Base-by-base conservation (phyloP, 306 rosid species). In the Parietaria judaica region DNA sequence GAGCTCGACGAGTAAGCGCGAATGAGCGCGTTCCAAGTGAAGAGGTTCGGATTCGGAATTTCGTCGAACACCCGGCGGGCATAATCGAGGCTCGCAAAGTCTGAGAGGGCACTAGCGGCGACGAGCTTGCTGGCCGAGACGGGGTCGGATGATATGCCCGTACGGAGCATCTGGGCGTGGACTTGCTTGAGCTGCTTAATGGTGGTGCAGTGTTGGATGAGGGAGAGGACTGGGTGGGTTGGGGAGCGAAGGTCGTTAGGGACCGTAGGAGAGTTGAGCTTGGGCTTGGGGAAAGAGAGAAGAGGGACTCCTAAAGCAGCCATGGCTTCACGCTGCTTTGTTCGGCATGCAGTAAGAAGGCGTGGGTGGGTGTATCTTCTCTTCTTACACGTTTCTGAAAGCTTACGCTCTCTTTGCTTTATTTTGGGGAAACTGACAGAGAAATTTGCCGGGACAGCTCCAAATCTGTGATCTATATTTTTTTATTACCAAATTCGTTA, bases 11-110 rank as follows among this genome's bases (percentile, higher is more conserved):
- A 87, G 36, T 79, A 77, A 13, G 79, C 88, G 8, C 86, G 86
- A 75, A 85, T 82, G 47, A 81, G 76, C 31, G 67, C 77, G 74
- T 85, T 85, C 92, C 92, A 85, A 62, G 83, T 67, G 67, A 69
- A 85, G 47, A 82, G 82, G 73, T 82, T 85, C 68, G 92, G 86
- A 4, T 63, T 69, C 0, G 77, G 75, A 66, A 85, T 82, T 81
- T 77, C 78, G n/a, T 81, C 74, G 67, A 85, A 85, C 64, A 81
- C 62, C 34, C 58, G 72, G 69, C 55, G 81, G 56, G 92, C 88
- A 69, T 82, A 82, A 7, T 56, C 69, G 66, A 79, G 82, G 65
- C 69, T 67, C 4, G 92, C 77, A 73, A 66, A 74, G 1, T 76
- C 14, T 0, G 75, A 75, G 1, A 81, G 65, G 8, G 82, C 80